Percentiles rank a stretch among this genome's conserved stretches.
Conservation (phyloP, 805 yeast genomes). For the Metschnikowia koreensis region DNA sequence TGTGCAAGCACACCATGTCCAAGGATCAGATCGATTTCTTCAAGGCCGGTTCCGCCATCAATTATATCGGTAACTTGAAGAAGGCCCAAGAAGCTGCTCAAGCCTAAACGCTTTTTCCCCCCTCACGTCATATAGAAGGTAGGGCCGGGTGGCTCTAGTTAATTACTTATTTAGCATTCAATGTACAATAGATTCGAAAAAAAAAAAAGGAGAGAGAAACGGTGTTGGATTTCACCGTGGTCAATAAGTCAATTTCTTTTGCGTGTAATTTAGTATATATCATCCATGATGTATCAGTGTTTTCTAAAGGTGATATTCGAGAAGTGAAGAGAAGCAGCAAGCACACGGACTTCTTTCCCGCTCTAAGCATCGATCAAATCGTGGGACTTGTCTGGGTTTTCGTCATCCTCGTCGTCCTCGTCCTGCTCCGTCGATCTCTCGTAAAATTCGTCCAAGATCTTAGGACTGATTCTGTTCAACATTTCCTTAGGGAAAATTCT, state of each 20-base stretch:
- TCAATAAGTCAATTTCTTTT: not conserved
- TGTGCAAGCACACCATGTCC: slow-evolving; percentile 94
- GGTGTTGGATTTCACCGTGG: not conserved
- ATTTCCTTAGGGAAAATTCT: slow-evolving; percentile 99
- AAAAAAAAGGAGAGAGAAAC: not conserved
- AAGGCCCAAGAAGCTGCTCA: slow-evolving; percentile 16
- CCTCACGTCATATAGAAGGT: slow-evolving; percentile 1
- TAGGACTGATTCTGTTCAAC: slow-evolving; percentile 97
- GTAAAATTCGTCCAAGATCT: slow-evolving; percentile 91
- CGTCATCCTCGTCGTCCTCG: slow-evolving; percentile 48
- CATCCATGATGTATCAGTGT: slow-evolving; percentile 5
- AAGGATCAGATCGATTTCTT: slow-evolving; percentile 93
- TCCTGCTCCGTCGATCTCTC: slow-evolving; percentile 79
- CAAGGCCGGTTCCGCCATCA: slow-evolving; percentile 96
- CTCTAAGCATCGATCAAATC: slow-evolving; percentile 43
- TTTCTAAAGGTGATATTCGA: slow-evolving; percentile 7
- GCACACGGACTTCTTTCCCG: not conserved
- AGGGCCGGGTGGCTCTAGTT: not conserved
- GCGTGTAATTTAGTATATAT: slow-evolving; percentile 1
- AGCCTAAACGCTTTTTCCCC: not conserved
- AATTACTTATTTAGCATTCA: slow-evolving; percentile 1
- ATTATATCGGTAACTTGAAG: slow-evolving; percentile 69
- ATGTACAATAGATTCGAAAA: slow-evolving; percentile 3
- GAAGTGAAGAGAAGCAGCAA: slow-evolving; percentile 9
- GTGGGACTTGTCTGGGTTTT: slow-evolving; percentile 38